These are phyloP conservation scores for Nemania diffusa DNA, from an alignment of 2,329 filamentous ascomycete species.

Conservation along the genomic window DNA sequence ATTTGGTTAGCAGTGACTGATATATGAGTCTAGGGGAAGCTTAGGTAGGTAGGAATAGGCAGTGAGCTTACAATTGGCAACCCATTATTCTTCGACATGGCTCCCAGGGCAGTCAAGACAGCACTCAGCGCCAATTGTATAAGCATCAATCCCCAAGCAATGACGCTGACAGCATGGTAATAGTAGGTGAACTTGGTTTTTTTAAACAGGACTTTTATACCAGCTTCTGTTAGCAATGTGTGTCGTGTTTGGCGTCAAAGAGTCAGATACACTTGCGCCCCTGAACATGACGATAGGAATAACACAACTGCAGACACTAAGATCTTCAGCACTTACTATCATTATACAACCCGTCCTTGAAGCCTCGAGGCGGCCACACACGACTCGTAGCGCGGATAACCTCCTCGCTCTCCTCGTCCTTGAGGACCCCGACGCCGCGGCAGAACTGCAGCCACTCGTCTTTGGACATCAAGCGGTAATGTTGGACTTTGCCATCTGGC, in stretches of 20 bases:
- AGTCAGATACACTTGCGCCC: neutral
- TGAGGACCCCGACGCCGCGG: constrained; percentile 59
- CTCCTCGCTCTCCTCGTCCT: constrained; percentile 56
- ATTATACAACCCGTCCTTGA: constrained; percentile 61
- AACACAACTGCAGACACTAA: neutral
- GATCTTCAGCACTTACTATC: constrained; percentile 49
- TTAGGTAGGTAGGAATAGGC: neutral
- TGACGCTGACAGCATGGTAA: constrained; percentile 56
- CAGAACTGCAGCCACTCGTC: constrained; percentile 60
- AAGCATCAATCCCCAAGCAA: constrained; percentile 60
- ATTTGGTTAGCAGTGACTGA: neutral
- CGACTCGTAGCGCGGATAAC: constrained; percentile 56
- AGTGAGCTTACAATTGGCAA: constrained; percentile 52
- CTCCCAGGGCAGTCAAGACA: constrained; percentile 61
- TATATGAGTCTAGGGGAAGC: neutral
- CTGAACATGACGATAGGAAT: neutral
- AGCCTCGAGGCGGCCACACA: constrained; percentile 59
- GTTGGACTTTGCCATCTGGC: neutral
- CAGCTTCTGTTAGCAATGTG: neutral
- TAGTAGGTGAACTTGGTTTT: constrained; percentile 58
- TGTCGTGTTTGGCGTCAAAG: neutral
- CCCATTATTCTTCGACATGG: constrained; percentile 52
- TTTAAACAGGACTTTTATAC: constrained; percentile 16
- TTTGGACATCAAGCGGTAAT: constrained; percentile 54
- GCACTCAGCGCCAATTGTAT: constrained; percentile 62